phyloP scores from a whole-genome alignment of 2,329 filamentous ascomycete genomes.

The Pezicula rhizophila region DNA sequence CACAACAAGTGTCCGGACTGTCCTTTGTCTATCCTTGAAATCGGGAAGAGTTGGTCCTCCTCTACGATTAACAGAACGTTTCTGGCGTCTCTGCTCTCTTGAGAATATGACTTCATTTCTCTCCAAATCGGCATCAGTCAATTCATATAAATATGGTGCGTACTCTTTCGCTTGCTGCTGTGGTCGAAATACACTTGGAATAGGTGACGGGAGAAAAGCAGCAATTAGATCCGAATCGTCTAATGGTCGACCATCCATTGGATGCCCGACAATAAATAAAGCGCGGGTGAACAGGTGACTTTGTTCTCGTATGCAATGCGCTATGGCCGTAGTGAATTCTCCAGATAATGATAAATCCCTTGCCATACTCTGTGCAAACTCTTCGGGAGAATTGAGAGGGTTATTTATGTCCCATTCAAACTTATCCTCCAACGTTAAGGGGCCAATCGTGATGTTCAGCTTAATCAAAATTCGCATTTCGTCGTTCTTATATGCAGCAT shows the following conservation, averaged over 20 bases:
- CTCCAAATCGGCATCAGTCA: constrained; percentile 85
- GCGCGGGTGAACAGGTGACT: constrained; percentile 90
- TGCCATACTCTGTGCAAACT: constrained; percentile 86
- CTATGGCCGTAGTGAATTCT: constrained; percentile 95
- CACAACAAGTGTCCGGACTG: constrained; percentile 85
- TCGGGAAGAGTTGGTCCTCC: constrained; percentile 93
- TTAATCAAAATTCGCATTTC: constrained; percentile 97
- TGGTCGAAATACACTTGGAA: constrained; percentile 78
- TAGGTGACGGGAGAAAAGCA: constrained; percentile 78
- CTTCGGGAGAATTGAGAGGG: constrained; percentile 85
- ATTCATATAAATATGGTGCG: constrained; percentile 86
- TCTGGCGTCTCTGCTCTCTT: constrained; percentile 87
- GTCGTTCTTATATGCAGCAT: constrained; percentile 94
- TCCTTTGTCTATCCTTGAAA: constrained; percentile 88
- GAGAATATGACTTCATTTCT: constrained; percentile 88
- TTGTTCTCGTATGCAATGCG: constrained; percentile 95
- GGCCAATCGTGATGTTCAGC: constrained; percentile 94
- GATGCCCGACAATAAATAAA: constrained; percentile 86
- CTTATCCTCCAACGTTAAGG: constrained; percentile 89
- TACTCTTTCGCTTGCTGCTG: constrained; percentile 93
- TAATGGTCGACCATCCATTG: constrained; percentile 88
- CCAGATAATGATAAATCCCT: constrained; percentile 85
- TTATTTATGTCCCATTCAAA: constrained; percentile 99
- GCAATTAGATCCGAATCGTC: constrained; percentile 86
- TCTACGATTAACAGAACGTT: constrained; percentile 87